Evolutionary conservation across 2,329 filamentous ascomycete genomes (phyloP).

Genomic region (Pseudogymnoascus sp.): DNA sequence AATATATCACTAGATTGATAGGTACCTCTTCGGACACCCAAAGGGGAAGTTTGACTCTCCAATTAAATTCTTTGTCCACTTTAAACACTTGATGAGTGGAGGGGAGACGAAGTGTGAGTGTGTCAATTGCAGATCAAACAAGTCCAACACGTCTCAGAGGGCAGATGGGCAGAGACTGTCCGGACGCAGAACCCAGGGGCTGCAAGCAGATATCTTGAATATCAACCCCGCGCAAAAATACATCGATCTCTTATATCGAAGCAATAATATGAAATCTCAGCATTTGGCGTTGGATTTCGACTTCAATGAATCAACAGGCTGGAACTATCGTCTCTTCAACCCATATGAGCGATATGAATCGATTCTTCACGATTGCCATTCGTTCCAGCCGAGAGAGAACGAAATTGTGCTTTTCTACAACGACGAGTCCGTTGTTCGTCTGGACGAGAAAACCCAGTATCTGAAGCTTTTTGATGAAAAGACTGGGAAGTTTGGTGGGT

Average conservation of each 20-base stretch:
- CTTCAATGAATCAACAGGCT: not conserved
- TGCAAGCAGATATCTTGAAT: not conserved
- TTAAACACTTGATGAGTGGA: constrained; percentile 11
- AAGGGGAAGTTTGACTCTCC: constrained; percentile 12
- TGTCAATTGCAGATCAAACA: constrained; percentile 4
- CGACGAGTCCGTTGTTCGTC: not conserved
- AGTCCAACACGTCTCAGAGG: not conserved
- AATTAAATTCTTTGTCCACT: constrained; percentile 12
- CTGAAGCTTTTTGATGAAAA: not conserved
- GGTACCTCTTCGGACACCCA: constrained; percentile 12
- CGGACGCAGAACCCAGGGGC: not conserved
- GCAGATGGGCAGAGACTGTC: not conserved
- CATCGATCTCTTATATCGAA: constrained; percentile 8
- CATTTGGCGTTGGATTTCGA: not conserved
- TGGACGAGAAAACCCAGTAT: constrained; percentile 3
- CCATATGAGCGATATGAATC: not conserved
- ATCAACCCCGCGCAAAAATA: constrained; percentile 1
- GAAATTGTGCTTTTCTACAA: constrained; percentile 12
- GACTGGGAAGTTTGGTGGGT: not conserved
- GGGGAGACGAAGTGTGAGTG: constrained; percentile 4
- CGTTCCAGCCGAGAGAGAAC: constrained; percentile 11
- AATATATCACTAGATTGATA: not conserved
- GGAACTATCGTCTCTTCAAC: constrained; percentile 5
- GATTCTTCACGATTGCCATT: constrained; percentile 2
- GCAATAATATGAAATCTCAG: not conserved